Evolutionary conservation across 306 rosid genomes (phyloP), one percentile per base, ranked within the genome.

Genomic region (Trifolium fragiferum): DNA sequence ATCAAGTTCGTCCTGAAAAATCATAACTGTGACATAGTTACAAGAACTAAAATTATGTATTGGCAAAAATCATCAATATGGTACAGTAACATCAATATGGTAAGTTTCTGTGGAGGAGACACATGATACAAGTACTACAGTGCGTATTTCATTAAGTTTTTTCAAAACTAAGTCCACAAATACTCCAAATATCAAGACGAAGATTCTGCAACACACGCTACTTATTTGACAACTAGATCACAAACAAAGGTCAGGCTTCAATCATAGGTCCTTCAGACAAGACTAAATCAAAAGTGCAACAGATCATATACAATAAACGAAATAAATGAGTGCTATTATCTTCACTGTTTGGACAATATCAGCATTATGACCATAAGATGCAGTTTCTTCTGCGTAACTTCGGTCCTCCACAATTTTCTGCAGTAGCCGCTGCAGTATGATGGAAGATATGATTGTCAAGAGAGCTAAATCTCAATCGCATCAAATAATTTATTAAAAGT

Each of bases 1-100:
- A 33, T 88, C 86, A 38, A 94, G 95, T 85, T 94, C 95, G 5
- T 90, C 97, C 96, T 94, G 85, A 30, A 79, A 84, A 49, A 76
- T 68, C 77, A 76, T 74, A 55, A 63, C 10, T 57, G 57, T 58
- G 50, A 71, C n/a, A 20, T 66, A 25, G 54, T 57, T 60, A 72
- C 55, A 68, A 78, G 55, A 67, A 19, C 53, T 57, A 63, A 60
- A 51, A 13, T 32, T 53, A 32, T 46, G 11, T 15, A 32, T 46
- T 33, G 19, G 55, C 63, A 44, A 54, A 44, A 69, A 33, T 58
- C 20, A 62, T 71, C 55, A 66, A 66, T 30, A 58, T 2, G 33
- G 30, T 23, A 69, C 19, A 69, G 57, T 33, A 44, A 72, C 32
- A 27, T 2, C 32, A 27, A 27, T 3, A 3, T 23, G 25, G 1